Conservation (phyloP, 306 rosid genomes). For the Fragaria vesca region DNA sequence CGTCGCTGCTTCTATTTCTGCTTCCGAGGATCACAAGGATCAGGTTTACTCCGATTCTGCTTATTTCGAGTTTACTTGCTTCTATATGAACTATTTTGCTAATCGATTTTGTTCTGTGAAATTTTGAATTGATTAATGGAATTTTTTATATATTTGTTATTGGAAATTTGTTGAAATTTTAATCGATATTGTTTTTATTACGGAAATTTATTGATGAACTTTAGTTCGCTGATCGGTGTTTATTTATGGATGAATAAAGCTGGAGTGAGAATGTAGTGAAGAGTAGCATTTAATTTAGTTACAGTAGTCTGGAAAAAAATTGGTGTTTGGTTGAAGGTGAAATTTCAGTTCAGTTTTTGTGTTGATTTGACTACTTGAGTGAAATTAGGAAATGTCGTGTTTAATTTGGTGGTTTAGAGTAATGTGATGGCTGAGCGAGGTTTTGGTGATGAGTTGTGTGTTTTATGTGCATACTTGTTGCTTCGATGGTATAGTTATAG, state of each 20-base stretch:
- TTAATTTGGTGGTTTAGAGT: neutral
- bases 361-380: neutral
- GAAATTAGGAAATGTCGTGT: neutral
- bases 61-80: neutral
- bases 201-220: slow-evolving; percentile 6
- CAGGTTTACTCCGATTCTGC: slow-evolving; percentile 41
- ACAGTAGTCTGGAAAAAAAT: neutral
- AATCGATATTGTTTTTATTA: neutral
- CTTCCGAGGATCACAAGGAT: slow-evolving; percentile 79
- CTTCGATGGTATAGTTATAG: neutral
- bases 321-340: neutral
- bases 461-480: slow-evolving; percentile 6
- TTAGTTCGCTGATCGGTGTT: neutral
- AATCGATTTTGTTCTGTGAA: neutral
- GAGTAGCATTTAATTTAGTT: neutral
- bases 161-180: neutral
- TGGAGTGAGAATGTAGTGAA: slow-evolving; percentile 2
- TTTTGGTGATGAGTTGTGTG: neutral
- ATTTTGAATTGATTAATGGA: neutral
- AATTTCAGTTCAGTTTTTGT: neutral
- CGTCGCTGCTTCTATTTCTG: slow-evolving; percentile 68
- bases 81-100: neutral
- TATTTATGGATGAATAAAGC: neutral
- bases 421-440: neutral
- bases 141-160: too few relatives aligned